A percentile compares a stretch with the other conserved stretches of the same genome.
Conservation (phyloP, 352 stramenopile genomes). For the Blastocystis sp. region DNA sequence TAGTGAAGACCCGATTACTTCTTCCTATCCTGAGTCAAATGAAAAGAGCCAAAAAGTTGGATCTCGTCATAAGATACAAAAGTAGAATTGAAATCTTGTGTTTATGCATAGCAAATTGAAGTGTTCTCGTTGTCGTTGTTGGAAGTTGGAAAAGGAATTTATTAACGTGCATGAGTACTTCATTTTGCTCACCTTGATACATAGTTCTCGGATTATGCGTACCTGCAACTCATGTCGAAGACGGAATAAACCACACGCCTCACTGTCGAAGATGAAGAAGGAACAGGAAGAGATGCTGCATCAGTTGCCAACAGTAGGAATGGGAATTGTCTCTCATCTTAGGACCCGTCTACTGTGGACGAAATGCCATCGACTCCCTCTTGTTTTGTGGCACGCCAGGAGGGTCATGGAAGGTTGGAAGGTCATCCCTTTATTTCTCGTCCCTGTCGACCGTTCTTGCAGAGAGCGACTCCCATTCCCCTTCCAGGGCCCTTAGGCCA, state of each 20-base stretch:
- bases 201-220: conserved; percentile 39
- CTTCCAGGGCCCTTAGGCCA: too few species aligned
- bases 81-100: neutral
- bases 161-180: neutral
- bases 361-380: neutral
- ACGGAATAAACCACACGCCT: neutral
- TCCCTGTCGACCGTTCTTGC: neutral
- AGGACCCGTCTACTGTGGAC: neutral
- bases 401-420: neutral
- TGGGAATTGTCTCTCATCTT: neutral
- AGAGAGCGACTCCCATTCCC: neutral
- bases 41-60: neutral
- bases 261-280: neutral
- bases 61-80: neutral
- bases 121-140: conserved; percentile 52
- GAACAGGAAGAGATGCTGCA: neutral
- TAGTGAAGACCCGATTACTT: neutral
- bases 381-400: neutral
- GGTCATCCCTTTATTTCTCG: neutral
- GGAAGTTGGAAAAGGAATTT: conserved; percentile 35
- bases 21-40: neutral
- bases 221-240: conserved; percentile 42
- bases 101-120: conserved; percentile 17
- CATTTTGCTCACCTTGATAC: neutral
- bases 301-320: neutral